Evolutionary conservation across 345 rosid species (phyloP), one percentile per base, ranked within the genome.

Genomic region (Pugionium dolabratum): DNA sequence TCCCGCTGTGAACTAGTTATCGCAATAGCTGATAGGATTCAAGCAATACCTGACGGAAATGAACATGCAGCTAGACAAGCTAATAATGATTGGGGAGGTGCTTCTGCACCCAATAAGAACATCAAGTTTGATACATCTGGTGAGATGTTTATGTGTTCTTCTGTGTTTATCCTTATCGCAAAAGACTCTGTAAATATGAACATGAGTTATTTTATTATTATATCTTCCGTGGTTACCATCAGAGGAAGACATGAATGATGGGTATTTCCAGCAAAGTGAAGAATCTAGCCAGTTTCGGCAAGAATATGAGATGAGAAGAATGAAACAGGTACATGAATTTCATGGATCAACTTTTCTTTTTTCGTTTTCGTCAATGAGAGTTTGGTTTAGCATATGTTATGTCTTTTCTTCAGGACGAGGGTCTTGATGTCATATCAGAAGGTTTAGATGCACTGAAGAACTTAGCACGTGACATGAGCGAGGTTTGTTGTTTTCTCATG

Each of bases 241-340:
- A 83, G 94, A 90, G 62, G 94, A 76, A 66, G 59, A 80, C 69
- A 77, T 80, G 43, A 64, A 71, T 35, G 76, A 63, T 59, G 84
- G 63, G 5, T 87, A 74, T 63, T 89, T 79, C 77, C 81, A 86
- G 41, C 78, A 86, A 73, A 63, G 53, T 27, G 91, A 93, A 74
- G 97, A 93, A 74, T 82, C 91, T 0, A 68, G 71, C 59, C 88
- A 84, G 68, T 85, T 87, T 74, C 78, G 91, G 69, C 81, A 81
- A 60, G 96, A 87, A 62, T 81, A 86, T 76, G 91, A 93, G 75
- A 85, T 77, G 85, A 72, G 96, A 59, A 83, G 78, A 75, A 59
- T 70, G 80, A 93, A 89, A 84, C 98, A 90, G 87, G 91, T 79
- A 87, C 61, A 81, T 73, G 78, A 67, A 51, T 63, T 71, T 62